Base-by-base conservation (phyloP, 2,329 filamentous ascomycete genomes). In the Stagonosporopsis rhizophila region DNA sequence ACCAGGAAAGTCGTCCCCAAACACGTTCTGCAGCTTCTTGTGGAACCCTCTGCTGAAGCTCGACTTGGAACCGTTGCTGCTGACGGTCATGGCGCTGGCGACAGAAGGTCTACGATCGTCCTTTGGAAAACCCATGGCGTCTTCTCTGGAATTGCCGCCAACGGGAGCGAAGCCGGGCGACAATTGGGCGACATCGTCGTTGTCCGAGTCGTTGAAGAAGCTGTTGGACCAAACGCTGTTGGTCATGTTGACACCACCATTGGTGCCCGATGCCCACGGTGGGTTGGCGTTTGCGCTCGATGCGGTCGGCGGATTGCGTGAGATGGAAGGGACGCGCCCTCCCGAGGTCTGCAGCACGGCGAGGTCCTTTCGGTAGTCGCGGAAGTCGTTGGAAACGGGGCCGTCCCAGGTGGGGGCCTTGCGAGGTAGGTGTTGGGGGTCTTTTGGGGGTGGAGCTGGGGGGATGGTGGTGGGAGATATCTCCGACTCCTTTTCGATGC, bases 21-120 rank as follows among this genome's bases (percentile, higher is more conserved):
- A 96, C 74, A 97, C 94, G 38, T 89, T 91, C 72, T 95, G 91
- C 61, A 96, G 82, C 77, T 94, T 95, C 77, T 93, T 92, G 67
- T 86, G 83, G 62, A 86, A 83, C 32, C 67, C 84, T 47, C 90
- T 87, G 66, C 88, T 87, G 57, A 89, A 83, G 58, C 86, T 88
- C 60, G 87, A 84, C 77, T 88, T 89, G 38, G 94, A 96, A 30
- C 91, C 90, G 63, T 90, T 86, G 71, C 94, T 96, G 76, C 93
- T 95, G 54, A 91, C 86, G 4, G 89, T 96, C 14, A 89, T 92
- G 61, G 93, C 87, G 76, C 93, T 97, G 35, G 92, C 92, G 46
- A 92, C 85, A 4, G 95, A 98, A 2, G 94, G 94, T 45, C 94
- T 85, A 60, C 95, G 83, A 66, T 90, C 89, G 70, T 96, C 90